Base-by-base conservation (phyloP, 768 basidiomycete species). In the Termitomyces sp. region DNA sequence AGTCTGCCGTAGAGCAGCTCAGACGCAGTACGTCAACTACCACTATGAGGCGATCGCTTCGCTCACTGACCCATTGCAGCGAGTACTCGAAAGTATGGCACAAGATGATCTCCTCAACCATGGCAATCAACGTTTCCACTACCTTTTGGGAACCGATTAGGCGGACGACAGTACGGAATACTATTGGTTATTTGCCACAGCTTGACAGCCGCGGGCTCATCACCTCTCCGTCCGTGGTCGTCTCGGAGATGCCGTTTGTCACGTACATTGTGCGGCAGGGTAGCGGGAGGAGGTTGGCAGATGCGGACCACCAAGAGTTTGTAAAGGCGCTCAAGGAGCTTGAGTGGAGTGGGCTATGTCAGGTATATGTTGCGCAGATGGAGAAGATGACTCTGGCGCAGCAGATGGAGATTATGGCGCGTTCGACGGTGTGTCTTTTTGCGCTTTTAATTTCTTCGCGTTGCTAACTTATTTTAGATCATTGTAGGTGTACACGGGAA, bases 401-500 rank as follows among this genome's bases (percentile, higher is more conserved):
- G 56, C 90, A 91, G 70, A 71, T 92, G 44, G 76, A 77, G 38
- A 64, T 85, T 16, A 79, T 76, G 0, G 82, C 87, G n/a, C 74
- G 81, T 59, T 85, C 85, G 6, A 89, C 87, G 14, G 86, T 88
- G 49, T 63, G 81, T 59, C 33, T 48, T 23, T 49, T 35, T 46
- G 35, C n/a, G 0, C 5, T 14, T 28, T 2, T 13, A 33, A 4
- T 13, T n/a, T 7, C 33, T 51, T n/a, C 23, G 30, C 1, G 12
- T 38, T 9, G 7, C 12, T 28, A n/a, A 43, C 14, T 47, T 44
- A 20, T 46, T 13, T 28, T 18, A 85, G 84, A 71, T 85, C 55
- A 67, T 88, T 63, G 68, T 88, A 32, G 86, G 85, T n/a, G 82
- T 87, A 20, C 86, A 87, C 61, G 88, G 87, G 13, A 89, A 89